Percentiles rank a stretch among this genome's conserved stretches.
Evolutionary conservation across 257 asterid genomes (phyloP).

Genomic region (Cinchona pubescens): DNA sequence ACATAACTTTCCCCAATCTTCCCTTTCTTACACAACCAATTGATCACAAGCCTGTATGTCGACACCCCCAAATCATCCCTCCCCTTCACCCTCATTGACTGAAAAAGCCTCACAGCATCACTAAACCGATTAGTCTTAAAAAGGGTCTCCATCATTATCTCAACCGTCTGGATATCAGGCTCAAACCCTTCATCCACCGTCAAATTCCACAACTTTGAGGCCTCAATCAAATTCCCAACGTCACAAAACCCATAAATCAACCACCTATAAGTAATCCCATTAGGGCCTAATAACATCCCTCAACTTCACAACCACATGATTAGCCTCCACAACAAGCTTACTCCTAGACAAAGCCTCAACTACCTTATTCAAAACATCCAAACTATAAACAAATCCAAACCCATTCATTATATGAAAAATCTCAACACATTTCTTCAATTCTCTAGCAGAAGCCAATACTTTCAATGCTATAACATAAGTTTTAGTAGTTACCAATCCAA

Average conservation of each 20-base stretch:
- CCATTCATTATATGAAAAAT: slow-evolving; percentile 74
- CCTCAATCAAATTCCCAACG: slow-evolving; percentile 76
- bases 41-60: slow-evolving; percentile 57
- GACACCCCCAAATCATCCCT: slow-evolving; percentile 44
- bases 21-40: slow-evolving; percentile 79
- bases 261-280: slow-evolving; percentile 68
- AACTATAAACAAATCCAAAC: slow-evolving; percentile 58
- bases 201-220: slow-evolving; percentile 81
- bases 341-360: slow-evolving; percentile 53
- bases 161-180: slow-evolving; percentile 35
- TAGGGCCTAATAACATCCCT: slow-evolving; percentile 50
- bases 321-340: slow-evolving; percentile 76
- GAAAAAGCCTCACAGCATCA: slow-evolving; percentile 69
- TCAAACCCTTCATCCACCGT: slow-evolving; percentile 75
- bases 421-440: slow-evolving; percentile 77
- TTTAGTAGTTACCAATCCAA: slow-evolving; percentile 49
- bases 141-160: slow-evolving; percentile 58
- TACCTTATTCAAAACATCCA: slow-evolving; percentile 52
- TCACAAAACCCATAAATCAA: slow-evolving; percentile 77
- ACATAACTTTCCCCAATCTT: slow-evolving; percentile 53
- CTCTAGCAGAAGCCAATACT: slow-evolving; percentile 69
- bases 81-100: slow-evolving; percentile 53
- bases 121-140: slow-evolving; percentile 56
- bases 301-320: slow-evolving; percentile 60
- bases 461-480: slow-evolving; percentile 60